phyloP scores from a whole-genome alignment of 1,139 yeast genomes.

The Magnusiomyces magnusii region DNA sequence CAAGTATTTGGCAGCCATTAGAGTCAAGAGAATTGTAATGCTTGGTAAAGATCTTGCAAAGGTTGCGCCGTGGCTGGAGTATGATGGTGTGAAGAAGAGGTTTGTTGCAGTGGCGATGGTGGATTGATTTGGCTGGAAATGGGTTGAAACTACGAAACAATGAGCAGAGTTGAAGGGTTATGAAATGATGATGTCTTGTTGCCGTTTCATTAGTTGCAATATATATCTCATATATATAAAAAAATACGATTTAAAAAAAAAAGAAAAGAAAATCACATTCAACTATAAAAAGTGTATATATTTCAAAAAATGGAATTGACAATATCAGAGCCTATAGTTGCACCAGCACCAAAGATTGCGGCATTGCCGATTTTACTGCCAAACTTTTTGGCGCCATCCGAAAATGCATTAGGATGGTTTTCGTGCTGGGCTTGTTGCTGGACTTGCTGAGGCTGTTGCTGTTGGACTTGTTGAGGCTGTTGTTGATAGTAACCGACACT shows the following conservation, averaged over 20 bases:
- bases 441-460: constrained; percentile 12
- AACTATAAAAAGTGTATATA: too few relatives aligned
- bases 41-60: constrained; percentile 10
- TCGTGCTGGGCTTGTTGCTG: constrained; percentile 14
- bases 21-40: constrained; percentile 9
- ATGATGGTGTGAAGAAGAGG: neutral
- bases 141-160: too few relatives aligned
- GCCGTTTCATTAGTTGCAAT: too few relatives aligned
- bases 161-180: too few relatives aligned
- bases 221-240: too few relatives aligned
- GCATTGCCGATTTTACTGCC: constrained; percentile 89
- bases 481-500: constrained; percentile 15
- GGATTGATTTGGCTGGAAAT: too few relatives aligned
- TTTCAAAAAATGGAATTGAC: constrained; percentile 72
- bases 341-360: constrained; percentile 96
- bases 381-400: constrained; percentile 49
- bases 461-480: too few relatives aligned
- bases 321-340: constrained; percentile 82
- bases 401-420: constrained; percentile 20
- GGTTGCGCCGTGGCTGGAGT: constrained; percentile 6
- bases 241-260: too few relatives aligned
- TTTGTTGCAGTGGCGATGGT: neutral
- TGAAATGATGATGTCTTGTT: too few relatives aligned
- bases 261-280: too few relatives aligned
- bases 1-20: constrained; percentile 3